These are phyloP conservation scores for Aspergillus biplanus DNA, from an alignment of 495 filamentous ascomycete genomes.

Conservation along the genomic window DNA sequence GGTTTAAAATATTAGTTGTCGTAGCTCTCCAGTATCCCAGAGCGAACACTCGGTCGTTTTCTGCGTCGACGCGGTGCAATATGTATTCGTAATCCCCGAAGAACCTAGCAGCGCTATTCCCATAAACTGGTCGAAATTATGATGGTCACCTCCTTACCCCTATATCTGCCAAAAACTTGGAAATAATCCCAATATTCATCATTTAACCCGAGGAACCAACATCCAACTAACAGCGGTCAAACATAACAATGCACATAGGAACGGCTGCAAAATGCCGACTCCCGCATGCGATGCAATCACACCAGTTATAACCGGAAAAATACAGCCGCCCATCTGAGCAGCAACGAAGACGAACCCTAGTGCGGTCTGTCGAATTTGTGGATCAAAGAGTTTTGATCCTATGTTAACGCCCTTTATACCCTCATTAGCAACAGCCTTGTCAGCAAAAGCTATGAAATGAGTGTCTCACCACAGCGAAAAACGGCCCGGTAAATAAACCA, in stretches of 20 bases:
- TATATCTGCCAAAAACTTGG: too few species aligned
- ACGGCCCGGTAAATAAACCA: constrained; percentile 36
- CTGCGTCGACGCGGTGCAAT: too few species aligned
- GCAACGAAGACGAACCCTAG: constrained; percentile 32
- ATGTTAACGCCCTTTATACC: constrained; percentile 31
- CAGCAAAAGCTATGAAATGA: too few species aligned
- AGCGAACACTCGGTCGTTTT: too few species aligned
- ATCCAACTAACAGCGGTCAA: constrained; percentile 37
- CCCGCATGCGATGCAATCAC: constrained; percentile 30
- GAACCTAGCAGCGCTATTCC: too few species aligned
- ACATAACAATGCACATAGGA: constrained; percentile 33
- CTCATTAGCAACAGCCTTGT: neutral
- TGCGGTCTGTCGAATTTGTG: constrained; percentile 23
- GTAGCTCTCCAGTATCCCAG: too few species aligned
- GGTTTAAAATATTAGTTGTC: too few species aligned
- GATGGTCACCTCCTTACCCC: too few species aligned
- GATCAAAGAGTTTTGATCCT: constrained; percentile 32
- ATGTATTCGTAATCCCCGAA: too few species aligned
- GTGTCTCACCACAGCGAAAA: constrained; percentile 34
- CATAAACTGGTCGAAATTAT: too few species aligned
- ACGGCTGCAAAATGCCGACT: constrained; percentile 36
- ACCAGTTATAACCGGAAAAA: constrained; percentile 36
- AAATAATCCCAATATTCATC: too few species aligned
- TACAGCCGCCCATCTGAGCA: constrained; percentile 32
- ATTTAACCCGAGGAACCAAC: constrained; percentile 23